Evolutionary conservation across 2,329 filamentous ascomycete genomes (phyloP), one percentile per base, ranked within the genome.

Genomic region (Nemania diffusa): DNA sequence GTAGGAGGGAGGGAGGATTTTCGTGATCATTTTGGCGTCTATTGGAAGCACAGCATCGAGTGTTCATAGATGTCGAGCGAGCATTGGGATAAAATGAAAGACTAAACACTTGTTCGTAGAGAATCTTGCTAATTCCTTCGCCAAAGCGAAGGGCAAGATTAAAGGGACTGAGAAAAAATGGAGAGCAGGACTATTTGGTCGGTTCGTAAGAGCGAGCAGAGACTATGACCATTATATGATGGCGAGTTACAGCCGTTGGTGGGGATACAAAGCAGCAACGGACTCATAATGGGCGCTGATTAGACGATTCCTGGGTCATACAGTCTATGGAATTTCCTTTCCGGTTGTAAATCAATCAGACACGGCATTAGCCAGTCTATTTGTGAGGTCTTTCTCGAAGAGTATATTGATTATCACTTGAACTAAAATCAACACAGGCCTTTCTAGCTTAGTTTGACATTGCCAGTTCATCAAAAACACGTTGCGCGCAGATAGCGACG

Each of bases 251-350:
- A 29, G 37, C 27, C 58, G 48, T 55, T 26, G 8, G 40, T 51
- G 53, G 24, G 59, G 50, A 57, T 22, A 59, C 29, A 50, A 60
- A 37, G 37, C 7, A 58, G 55, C 34, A n/a, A 37, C 5, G 27
- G 44, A 42, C 48, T 44, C 15, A 15, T 42, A 29, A 61, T 44
- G 20, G 22, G 32, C 44, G 24, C 57, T 34, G n/a, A 32, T 48
- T 11, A 27, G 44, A 50, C 20, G 40, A 52, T 53, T 53, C 7
- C 27, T 22, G 9, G 1, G 57, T 37, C 15, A 26, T 61, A 48
- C 26, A 61, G 17, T 57, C 20, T 26, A 60, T 57, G 17, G 22
- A 51, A 17, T 34, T 27, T 42, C 2, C 22, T 53, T 55, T 37
- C 24, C 46, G 26, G 13, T 27, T 17, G 9, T 13, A n/a, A 15